A percentile compares a stretch with the other conserved stretches of the same genome.
phyloP scores from a whole-genome alignment of 2,329 filamentous ascomycete species.

The Pseudocercospora eumusae region DNA sequence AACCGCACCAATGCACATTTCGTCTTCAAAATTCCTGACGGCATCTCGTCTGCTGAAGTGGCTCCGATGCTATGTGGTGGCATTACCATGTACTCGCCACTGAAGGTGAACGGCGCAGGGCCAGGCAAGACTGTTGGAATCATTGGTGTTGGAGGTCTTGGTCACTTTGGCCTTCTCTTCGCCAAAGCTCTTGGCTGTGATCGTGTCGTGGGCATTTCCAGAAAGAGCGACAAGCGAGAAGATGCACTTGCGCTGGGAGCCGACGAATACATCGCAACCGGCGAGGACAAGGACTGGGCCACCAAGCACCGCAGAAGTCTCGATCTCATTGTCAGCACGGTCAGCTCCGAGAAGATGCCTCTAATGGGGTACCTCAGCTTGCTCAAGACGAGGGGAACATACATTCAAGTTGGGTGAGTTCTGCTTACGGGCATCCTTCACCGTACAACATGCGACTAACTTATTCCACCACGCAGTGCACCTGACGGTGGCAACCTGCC shows the following conservation, averaged over 20 bases:
- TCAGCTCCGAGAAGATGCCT: conserved; percentile 63
- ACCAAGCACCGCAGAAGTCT: conserved; percentile 54
- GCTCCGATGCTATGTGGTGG: background rate
- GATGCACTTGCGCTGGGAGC: conserved; percentile 65
- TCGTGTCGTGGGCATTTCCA: conserved; percentile 64
- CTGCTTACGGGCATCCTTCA: background rate
- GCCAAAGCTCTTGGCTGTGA: conserved; percentile 70
- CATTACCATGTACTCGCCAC: background rate
- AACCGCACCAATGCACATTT: background rate
- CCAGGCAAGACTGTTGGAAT: background rate
- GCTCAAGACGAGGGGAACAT: conserved; percentile 59
- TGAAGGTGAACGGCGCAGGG: background rate
- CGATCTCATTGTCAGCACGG: conserved; percentile 62
- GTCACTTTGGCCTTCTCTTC: conserved; percentile 50
- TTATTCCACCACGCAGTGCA: conserved; percentile 42
- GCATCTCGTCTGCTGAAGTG: background rate
- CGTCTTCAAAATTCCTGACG: background rate
- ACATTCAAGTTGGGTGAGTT: conserved; percentile 59
- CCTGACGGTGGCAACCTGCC: conserved; percentile 60
- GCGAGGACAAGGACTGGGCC: conserved; percentile 62
- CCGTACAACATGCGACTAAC: background rate
- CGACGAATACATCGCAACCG: conserved; percentile 57
- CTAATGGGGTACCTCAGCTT: conserved; percentile 62
- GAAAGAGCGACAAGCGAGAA: conserved; percentile 58
- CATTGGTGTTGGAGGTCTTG: background rate